Base-by-base conservation (phyloP, 1,284 basidiomycete species). In the Schizophyllum amplum region DNA sequence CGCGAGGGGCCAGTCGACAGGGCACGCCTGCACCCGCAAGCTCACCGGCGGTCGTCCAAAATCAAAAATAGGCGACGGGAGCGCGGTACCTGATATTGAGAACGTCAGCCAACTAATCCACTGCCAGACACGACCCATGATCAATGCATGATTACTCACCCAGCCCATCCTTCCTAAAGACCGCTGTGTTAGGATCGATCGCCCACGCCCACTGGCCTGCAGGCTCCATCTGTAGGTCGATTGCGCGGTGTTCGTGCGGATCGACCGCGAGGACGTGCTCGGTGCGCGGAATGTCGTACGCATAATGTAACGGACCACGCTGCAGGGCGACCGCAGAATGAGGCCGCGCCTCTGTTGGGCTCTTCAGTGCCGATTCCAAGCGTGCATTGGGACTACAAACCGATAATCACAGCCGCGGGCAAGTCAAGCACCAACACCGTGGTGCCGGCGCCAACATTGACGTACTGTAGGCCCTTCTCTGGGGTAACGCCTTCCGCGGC, bases 21-120 rank as follows among this genome's bases (percentile, higher is more conserved):
- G 71, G 61, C 81, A 83, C 22, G 79, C 81, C 7, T 69, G 70
- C 7, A 74, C 81, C 4, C 70, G 76, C 53, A 84, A 79, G 25
- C 73, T 75, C 55, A 80, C 66, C 21, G 80, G 79, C 24, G 79
- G 76, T 51, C 75, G 68, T 7, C 78, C 79, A 22, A 75, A 71
- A 66, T 82, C 80, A 64, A 79, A 83, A n/a, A 82, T 68, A 0
- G 79, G 79, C 21, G 77, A 78, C 15, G 81, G 80, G 22, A 82
- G 71, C 21, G 62, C 48, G 48, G 20, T 13, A 20, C 20, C 48
- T 50, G 48, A 20, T 21, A 20, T 50, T 24, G 67, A 21, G 64
- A 68, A 4, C 33, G 33, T 42, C 17, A 42, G 33, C 33, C 33
- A 42, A 42, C 33, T 42, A 17, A 42, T 9, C 3, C 7, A 17